A percentile compares a stretch with the other conserved stretches of the same genome.
Conservation (phyloP, 352 stramenopile species). For the Globisporangium rhizosaccharum region DNA sequence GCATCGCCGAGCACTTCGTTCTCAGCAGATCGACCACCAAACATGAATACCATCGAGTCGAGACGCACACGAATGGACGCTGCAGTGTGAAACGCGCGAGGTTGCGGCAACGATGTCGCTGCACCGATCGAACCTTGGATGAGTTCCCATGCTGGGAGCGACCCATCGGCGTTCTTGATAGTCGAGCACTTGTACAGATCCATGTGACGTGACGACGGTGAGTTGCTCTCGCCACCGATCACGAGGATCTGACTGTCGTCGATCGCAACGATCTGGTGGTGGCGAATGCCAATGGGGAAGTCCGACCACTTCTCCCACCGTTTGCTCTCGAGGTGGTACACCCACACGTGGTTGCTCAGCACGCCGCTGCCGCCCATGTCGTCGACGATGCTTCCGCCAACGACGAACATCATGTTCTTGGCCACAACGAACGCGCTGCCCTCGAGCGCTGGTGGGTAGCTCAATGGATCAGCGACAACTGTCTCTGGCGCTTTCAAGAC, state of each 20-base stretch:
- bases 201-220: conserved; percentile 73
- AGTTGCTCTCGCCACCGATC: conserved; percentile 73
- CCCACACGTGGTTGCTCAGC: conserved; percentile 47
- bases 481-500: conserved; percentile 21
- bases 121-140: conserved; percentile 63
- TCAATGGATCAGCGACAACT: conserved; percentile 4
- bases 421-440: conserved; percentile 55
- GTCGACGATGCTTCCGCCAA: conserved; percentile 46
- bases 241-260: conserved; percentile 74
- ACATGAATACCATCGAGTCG: conserved; percentile 80
- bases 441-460: conserved; percentile 31
- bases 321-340: conserved; percentile 44
- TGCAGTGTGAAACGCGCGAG: conserved; percentile 67
- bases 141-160: conserved; percentile 66
- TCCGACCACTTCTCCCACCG: conserved; percentile 75
- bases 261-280: conserved; percentile 73
- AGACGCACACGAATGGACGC: conserved; percentile 64
- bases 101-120: conserved; percentile 49
- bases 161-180: conserved; percentile 47
- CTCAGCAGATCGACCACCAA: conserved; percentile 69
- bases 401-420: conserved; percentile 64
- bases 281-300: conserved; percentile 73
- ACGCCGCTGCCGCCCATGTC: not conserved
- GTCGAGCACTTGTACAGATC: conserved; percentile 80
- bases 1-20: conserved; percentile 69